Conservation (phyloP, 192 early-diverging fungal genomes). For the Backusella macrospora region DNA sequence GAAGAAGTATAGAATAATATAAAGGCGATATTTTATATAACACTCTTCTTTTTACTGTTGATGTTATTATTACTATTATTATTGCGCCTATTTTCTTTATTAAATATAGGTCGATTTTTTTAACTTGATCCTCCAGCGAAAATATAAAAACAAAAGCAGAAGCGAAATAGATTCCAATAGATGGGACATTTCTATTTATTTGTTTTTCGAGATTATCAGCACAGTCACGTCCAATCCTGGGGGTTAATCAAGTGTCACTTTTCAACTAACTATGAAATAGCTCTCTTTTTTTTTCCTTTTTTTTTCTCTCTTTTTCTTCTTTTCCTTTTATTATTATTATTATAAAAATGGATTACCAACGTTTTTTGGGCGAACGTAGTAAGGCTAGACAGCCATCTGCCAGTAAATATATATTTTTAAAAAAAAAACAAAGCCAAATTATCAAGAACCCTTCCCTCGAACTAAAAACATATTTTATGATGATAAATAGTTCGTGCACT, state of each 20-base stretch:
- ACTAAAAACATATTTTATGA: too few relatives aligned
- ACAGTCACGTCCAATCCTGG: neutral
- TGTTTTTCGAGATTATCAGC: conserved; percentile 11
- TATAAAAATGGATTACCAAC: conserved; percentile 38
- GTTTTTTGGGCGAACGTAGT: conserved; percentile 44
- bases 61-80: too few relatives aligned
- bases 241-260: neutral
- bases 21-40: too few relatives aligned
- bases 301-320: neutral
- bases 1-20: too few relatives aligned
- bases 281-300: neutral
- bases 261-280: neutral
- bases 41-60: too few relatives aligned
- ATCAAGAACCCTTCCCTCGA: neutral
- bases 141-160: too few relatives aligned
- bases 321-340: neutral
- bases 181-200: too few relatives aligned
- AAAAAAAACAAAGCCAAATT: neutral
- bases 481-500: conserved; percentile 33
- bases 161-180: too few relatives aligned
- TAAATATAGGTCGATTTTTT: too few relatives aligned
- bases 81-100: too few relatives aligned
- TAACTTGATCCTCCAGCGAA: too few relatives aligned
- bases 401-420: conserved; percentile 31
- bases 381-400: conserved; percentile 48